phyloP scores from a whole-genome alignment of 176 grass and related monocot species.

The maize (Zea mays) region DNA sequence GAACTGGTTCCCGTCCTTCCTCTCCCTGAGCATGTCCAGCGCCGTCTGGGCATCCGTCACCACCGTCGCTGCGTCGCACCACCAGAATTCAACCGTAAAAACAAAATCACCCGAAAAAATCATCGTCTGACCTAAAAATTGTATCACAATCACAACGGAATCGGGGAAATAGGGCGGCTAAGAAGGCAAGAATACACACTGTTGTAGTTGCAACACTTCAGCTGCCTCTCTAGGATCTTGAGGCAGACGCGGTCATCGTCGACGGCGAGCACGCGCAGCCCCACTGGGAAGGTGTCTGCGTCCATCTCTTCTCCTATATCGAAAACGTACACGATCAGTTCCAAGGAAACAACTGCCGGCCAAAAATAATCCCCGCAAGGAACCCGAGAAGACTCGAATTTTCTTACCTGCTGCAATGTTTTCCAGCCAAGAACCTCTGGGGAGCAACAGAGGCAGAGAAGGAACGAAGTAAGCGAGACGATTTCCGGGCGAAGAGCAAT shows the following conservation, averaged over 20 bases:
- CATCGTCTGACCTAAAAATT: no score
- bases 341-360: not conserved
- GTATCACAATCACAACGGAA: not conserved
- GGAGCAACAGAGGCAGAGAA: not conserved
- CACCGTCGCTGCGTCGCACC: slow-evolving; percentile 39
- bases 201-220: slow-evolving; percentile 37
- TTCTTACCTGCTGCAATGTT: not conserved
- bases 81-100: not conserved
- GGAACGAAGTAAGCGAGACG: not conserved
- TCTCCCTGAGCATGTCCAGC: slow-evolving; percentile 52
- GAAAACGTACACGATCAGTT: not conserved
- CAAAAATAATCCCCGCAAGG: not conserved
- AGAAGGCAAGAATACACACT: slow-evolving; percentile 20
- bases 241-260: slow-evolving; percentile 36
- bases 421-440: not conserved
- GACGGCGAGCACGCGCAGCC: slow-evolving; percentile 50
- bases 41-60: slow-evolving; percentile 24
- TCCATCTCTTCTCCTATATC: not conserved
- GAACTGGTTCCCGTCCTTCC: slow-evolving; percentile 23
- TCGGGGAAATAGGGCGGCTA: not conserved
- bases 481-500: not conserved
- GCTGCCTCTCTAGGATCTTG: not conserved
- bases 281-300: slow-evolving; percentile 35
- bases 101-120: not conserved
- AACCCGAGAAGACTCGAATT: not conserved